Evolutionary conservation across 129 eudicot genomes (phyloP).

Genomic region (Tagetes erecta): DNA sequence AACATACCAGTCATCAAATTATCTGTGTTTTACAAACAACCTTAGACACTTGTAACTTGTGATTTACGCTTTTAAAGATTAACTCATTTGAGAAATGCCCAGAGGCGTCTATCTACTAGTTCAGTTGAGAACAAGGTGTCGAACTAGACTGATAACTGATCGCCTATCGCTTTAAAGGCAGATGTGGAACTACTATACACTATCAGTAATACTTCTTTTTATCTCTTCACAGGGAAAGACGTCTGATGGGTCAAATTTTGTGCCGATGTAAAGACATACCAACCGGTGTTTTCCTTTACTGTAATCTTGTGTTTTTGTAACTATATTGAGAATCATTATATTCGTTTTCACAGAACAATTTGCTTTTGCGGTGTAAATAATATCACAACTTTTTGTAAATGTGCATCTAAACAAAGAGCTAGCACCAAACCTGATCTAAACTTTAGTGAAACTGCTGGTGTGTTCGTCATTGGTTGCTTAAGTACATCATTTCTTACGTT

Average conservation of each 20-base stretch:
- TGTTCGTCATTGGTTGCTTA: background rate
- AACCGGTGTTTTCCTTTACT: constrained; percentile 9
- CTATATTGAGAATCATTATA: background rate
- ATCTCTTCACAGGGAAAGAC: constrained; percentile 3
- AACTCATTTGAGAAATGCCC: no score
- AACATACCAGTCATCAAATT: background rate
- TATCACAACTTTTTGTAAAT: constrained; percentile 9
- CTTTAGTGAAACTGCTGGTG: constrained; percentile 1
- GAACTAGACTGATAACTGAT: no score
- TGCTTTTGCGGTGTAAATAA: background rate
- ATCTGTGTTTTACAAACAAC: background rate
- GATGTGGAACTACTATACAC: no score
- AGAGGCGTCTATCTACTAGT: no score
- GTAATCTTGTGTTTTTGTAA: constrained; percentile 6
- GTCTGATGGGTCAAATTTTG: background rate
- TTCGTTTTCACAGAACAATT: background rate
- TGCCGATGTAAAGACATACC: constrained; percentile 13
- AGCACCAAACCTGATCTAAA: background rate
- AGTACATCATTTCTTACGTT: background rate
- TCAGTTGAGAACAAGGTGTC: no score
- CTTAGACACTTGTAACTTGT: background rate
- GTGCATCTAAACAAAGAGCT: constrained; percentile 3
- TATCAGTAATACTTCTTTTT: no score
- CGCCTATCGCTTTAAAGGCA: no score
- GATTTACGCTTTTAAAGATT: background rate